A percentile compares a stretch with the other conserved stretches of the same genome.
These are phyloP conservation scores for Agarophyton chilense DNA, from an alignment of 23 red algal genomes.

Conservation along the genomic window DNA sequence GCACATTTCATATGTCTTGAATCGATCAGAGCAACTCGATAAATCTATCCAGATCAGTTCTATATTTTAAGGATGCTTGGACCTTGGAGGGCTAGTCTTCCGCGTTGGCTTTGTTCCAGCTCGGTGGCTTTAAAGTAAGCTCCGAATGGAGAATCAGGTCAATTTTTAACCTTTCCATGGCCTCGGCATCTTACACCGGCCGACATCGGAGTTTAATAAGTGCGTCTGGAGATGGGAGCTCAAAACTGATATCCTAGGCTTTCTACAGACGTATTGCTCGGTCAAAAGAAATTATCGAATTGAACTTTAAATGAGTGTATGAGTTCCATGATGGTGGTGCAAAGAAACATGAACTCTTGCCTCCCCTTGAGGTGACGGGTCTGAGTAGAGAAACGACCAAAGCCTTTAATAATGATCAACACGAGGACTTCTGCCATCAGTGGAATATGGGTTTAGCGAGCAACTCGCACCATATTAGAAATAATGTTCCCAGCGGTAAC, in stretches of 20 bases:
- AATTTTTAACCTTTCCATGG: too few relatives aligned
- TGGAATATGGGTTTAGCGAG: not conserved
- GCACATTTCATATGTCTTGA: not conserved
- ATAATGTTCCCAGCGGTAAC: not conserved
- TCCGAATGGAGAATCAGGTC: too few relatives aligned
- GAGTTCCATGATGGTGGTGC: conserved; percentile 20
- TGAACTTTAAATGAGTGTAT: not conserved
- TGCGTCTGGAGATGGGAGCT: not conserved
- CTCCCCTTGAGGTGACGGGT: not conserved
- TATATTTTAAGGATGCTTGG: not conserved
- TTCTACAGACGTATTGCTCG: not conserved
- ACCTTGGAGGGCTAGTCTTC: not conserved
- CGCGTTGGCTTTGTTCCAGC: not conserved
- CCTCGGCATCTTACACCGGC: not conserved
- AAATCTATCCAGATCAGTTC: not conserved
- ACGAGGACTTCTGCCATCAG: not conserved
- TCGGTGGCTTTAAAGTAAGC: too few relatives aligned
- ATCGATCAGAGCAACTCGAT: not conserved
- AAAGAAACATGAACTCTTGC: not conserved
- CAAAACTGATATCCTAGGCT: not conserved
- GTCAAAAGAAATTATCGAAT: not conserved
- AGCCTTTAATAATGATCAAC: not conserved
- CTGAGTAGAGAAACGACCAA: not conserved
- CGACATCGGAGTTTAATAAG: not conserved
- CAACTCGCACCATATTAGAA: conserved; percentile 16